Evolutionary conservation across 306 rosid species (phyloP), one percentile per base, ranked within the genome.

Genomic region (Acacia crassicarpa): DNA sequence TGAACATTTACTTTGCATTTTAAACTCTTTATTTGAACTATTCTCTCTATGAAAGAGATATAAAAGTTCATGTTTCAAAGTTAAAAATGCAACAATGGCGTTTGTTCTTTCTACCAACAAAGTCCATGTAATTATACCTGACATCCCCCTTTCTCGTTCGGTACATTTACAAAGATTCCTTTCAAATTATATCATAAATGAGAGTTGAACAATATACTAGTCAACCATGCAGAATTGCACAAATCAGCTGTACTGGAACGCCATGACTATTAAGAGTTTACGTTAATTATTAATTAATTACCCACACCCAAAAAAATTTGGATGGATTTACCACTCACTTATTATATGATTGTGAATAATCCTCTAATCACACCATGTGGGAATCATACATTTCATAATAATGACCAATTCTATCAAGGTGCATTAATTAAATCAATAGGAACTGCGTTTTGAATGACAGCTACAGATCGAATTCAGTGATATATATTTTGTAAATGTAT

Each of bases 121-220:
- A 58, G 22, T 22, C 63, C 63, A n/a, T 58, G 30, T 58, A 8
- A 58, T 20, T 22, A 58, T n/a, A 58, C 15, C 84, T 81, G 87
- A 81, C 89, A 88, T 85, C 78, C 81, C 81, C 81, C 79, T 87
- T 63, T 85, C 78, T 72, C 78, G 15, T 53, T 40, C 59, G 14
- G 22, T 1, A 19, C n/a, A 20, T 48, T 74, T 75, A 82, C 58
- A 79, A 70, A 51, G 44, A 72, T 32, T 77, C 69, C 66, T 75
- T 27, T 53, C 58, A 51, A 67, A 20, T 33, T 49, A 62, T 72
- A 77, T 77, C 77, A 79, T 80, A 82, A 79, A 80, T 82, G 70
- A 40, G 72, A 76, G 85, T 54, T 74, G 41, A 76, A 53, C 78
- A 54, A 30, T 35, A 35, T 65, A 76, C 73, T 3, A 9, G 63